Percentiles rank a stretch among this genome's conserved stretches.
These are phyloP conservation scores for Globisporangium heterothallicum DNA, from an alignment of 352 stramenopile genomes.

Conservation along the genomic window DNA sequence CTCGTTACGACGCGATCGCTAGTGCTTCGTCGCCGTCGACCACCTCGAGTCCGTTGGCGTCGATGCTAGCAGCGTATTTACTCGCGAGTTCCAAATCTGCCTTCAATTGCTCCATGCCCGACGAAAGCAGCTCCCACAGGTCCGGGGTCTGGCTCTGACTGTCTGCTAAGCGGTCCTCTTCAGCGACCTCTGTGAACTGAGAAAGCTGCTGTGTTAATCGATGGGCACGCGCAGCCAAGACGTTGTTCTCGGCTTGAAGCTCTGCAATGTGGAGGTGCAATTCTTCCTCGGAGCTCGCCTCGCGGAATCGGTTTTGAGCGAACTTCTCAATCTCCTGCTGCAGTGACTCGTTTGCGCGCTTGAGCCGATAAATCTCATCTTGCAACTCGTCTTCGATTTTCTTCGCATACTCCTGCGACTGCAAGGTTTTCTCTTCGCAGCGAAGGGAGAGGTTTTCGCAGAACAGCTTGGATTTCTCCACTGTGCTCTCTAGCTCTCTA, in stretches of 20 bases:
- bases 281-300: slow-evolving; percentile 62
- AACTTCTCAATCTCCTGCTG: slow-evolving; percentile 65
- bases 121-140: slow-evolving; percentile 80
- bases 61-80: slow-evolving; percentile 83
- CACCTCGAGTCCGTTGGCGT: slow-evolving; percentile 31
- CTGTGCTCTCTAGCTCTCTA: slow-evolving; percentile 43
- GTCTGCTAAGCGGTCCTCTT: slow-evolving; percentile 55
- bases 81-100: slow-evolving; percentile 80
- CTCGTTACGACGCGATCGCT: slow-evolving; percentile 34
- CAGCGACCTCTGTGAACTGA: slow-evolving; percentile 77
- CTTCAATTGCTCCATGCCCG: slow-evolving; percentile 88
- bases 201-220: slow-evolving; percentile 76
- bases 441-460: slow-evolving; percentile 54
- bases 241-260: slow-evolving; percentile 82
- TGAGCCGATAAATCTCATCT: slow-evolving; percentile 55
- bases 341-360: slow-evolving; percentile 49
- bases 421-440: slow-evolving; percentile 60
- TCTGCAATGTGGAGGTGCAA: slow-evolving; percentile 68
- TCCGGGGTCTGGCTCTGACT: slow-evolving; percentile 59
- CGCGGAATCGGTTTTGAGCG: slow-evolving; percentile 49
- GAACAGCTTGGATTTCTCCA: slow-evolving; percentile 59
- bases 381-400: slow-evolving; percentile 63
- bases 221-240: slow-evolving; percentile 69
- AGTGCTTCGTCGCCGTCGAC: slow-evolving; percentile 49
- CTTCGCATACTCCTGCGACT: slow-evolving; percentile 49